Conservation (phyloP, 106 monocot species). For the Agapanthus africanus region DNA sequence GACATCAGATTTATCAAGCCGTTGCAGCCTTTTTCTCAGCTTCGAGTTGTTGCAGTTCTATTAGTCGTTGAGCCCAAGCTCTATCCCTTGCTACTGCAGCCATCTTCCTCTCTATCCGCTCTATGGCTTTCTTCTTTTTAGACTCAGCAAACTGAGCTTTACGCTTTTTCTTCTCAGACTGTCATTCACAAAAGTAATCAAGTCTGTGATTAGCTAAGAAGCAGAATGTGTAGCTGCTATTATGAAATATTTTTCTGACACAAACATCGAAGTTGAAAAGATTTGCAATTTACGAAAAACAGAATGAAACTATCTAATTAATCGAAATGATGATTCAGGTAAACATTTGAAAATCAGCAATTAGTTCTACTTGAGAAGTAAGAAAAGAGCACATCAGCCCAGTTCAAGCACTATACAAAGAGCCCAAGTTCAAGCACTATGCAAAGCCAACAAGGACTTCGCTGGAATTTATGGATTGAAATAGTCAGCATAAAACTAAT, state of each 20-base stretch:
- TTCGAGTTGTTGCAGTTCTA: slow-evolving; percentile 66
- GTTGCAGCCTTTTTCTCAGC: slow-evolving; percentile 57
- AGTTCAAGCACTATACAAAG: not conserved
- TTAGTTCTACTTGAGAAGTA: too few species aligned
- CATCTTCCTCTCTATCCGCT: slow-evolving; percentile 91
- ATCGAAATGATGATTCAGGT: too few species aligned
- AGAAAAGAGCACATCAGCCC: not conserved
- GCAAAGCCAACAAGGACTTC: not conserved
- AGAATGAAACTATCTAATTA: too few species aligned
- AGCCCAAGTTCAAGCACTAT: too few species aligned
- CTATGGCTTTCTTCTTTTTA: slow-evolving; percentile 52
- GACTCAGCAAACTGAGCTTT: slow-evolving; percentile 53
- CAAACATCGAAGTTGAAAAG: not conserved
- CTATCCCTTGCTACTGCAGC: slow-evolving; percentile 93
- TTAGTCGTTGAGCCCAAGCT: slow-evolving; percentile 78
- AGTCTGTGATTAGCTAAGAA: not conserved
- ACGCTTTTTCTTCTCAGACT: slow-evolving; percentile 84
- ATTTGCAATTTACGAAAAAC: not conserved
- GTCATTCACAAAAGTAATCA: not conserved
- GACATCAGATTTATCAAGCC: not conserved
- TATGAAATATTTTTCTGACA: not conserved
- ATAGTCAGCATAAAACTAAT: not conserved
- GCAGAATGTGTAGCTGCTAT: not conserved
- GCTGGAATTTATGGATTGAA: not conserved
- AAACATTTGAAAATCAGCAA: too few species aligned